These are phyloP conservation scores for Sphagnum contortum DNA, from an alignment of 225 moss, liverwort and hornwort species.

Conservation along the genomic window DNA sequence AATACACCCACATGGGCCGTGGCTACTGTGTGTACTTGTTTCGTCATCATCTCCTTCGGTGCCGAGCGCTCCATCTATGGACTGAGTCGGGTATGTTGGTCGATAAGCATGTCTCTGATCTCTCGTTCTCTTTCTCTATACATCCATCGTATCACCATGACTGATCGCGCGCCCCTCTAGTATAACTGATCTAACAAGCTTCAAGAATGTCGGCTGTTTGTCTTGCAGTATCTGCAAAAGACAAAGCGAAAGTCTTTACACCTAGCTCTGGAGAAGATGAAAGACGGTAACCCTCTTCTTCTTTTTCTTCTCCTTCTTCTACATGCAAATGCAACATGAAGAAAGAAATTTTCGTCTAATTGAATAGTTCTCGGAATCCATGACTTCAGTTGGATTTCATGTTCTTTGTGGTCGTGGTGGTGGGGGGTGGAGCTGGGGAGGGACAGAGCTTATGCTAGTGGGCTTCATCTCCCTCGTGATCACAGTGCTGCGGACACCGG, in stretches of 20 bases:
- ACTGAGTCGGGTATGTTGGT: conserved; percentile 11
- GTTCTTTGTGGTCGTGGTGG: too few relatives aligned
- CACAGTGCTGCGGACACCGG: neutral
- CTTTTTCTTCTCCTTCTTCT: neutral
- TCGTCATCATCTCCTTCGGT: conserved; percentile 14
- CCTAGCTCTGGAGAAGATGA: conserved; percentile 11
- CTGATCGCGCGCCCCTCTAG: neutral
- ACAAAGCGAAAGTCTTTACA: conserved; percentile 3
- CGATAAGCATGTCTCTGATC: neutral
- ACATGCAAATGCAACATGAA: neutral
- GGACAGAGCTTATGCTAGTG: conserved; percentile 11
- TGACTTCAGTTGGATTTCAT: too few relatives aligned
- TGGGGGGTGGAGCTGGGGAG: too few relatives aligned
- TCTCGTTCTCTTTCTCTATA: too few relatives aligned
- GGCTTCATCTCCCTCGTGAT: conserved; percentile 11
- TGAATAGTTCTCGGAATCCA: too few relatives aligned
- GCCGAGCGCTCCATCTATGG: conserved; percentile 14
- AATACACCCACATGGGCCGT: conserved; percentile 36
- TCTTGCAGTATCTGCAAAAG: conserved; percentile 6
- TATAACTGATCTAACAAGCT: neutral
- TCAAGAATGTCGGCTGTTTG: neutral
- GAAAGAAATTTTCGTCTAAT: too few relatives aligned
- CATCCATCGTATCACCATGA: neutral
- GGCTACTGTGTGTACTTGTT: conserved; percentile 18
- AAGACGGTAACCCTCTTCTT: conserved; percentile 3